A percentile compares a stretch with the other conserved stretches of the same genome.
Evolutionary conservation across 2,329 filamentous ascomycete genomes (phyloP).

Genomic region (Aureobasidium leucospermi): DNA sequence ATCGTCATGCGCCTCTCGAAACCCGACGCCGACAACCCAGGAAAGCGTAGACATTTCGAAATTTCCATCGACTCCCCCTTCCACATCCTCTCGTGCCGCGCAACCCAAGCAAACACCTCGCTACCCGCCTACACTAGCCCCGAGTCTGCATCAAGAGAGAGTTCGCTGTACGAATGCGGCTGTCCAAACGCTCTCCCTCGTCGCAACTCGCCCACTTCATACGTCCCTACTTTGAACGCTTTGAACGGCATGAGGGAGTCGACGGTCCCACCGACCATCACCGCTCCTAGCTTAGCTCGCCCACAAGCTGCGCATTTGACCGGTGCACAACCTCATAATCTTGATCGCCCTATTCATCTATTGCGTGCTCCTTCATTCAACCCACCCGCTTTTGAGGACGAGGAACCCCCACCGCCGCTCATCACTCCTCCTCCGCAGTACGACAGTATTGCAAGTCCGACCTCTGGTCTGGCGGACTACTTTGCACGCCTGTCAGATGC

Average conservation of each 20-base stretch:
- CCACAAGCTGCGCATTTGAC: conserved; percentile 39
- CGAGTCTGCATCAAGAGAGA: conserved; percentile 28
- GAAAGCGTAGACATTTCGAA: conserved; percentile 81
- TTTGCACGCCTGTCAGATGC: conserved; percentile 68
- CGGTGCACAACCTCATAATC: conserved; percentile 37
- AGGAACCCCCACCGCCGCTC: conserved; percentile 64
- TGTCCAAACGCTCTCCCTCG: conserved; percentile 58
- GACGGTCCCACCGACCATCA: conserved; percentile 24
- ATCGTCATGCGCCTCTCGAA: conserved; percentile 90
- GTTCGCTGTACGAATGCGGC: conserved; percentile 47
- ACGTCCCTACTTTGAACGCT: conserved; percentile 53
- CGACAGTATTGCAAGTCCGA: conserved; percentile 68
- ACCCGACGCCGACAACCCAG: conserved; percentile 67
- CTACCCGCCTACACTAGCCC: conserved; percentile 70
- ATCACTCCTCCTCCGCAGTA: conserved; percentile 82
- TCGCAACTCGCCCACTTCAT: conserved; percentile 41
- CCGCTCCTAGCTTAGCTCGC: conserved; percentile 44
- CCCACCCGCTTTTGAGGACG: conserved; percentile 78
- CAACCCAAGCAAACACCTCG: conserved; percentile 82
- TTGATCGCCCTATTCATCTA: conserved; percentile 72
- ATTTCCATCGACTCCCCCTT: conserved; percentile 96
- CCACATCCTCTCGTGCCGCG: conserved; percentile 84
- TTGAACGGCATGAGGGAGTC: conserved; percentile 32
- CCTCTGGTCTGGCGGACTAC: conserved; percentile 70
- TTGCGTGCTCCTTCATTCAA: conserved; percentile 79